Conservation (phyloP, 2,329 filamentous ascomycete genomes). For the Talaromyces marneffei region DNA sequence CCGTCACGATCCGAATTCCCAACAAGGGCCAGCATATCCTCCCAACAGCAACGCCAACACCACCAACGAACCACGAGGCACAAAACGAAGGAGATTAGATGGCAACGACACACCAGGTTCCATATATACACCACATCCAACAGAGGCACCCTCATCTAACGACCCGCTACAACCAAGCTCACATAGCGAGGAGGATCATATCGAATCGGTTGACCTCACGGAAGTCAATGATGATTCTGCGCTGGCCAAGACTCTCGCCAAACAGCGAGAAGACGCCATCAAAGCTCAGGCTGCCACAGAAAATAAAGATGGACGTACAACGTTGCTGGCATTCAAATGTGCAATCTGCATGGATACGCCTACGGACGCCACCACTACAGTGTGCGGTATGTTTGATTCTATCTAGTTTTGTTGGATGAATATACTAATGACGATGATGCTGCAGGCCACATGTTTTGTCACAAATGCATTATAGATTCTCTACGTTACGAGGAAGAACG, state of each 20-base stretch:
- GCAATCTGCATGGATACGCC: constrained; percentile 60
- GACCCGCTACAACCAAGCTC: background rate
- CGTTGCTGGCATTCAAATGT: constrained; percentile 49
- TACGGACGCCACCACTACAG: constrained; percentile 54
- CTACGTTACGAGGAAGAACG: constrained; percentile 51
- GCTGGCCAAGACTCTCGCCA: constrained; percentile 45
- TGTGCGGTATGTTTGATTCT: constrained; percentile 48
- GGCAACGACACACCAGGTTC: constrained; percentile 10
- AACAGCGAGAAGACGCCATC: constrained; percentile 49
- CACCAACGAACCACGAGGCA: constrained; percentile 7
- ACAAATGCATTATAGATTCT: constrained; percentile 57
- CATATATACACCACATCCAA: constrained; percentile 9
- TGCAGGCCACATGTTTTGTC: constrained; percentile 58
- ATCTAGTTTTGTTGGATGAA: background rate
- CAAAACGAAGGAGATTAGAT: constrained; percentile 16
- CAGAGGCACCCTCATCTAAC: constrained; percentile 12
- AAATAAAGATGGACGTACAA: constrained; percentile 27
- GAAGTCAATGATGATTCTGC: constrained; percentile 36
- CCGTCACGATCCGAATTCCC: constrained; percentile 5
- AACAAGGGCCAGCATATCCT: background rate
- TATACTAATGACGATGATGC: constrained; percentile 14
- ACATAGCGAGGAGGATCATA: constrained; percentile 18
- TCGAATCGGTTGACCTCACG: constrained; percentile 49
- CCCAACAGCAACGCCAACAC: background rate
- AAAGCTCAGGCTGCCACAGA: constrained; percentile 38